Conservation (phyloP, 1,139 yeast species). For the Pichia norvegensis region DNA sequence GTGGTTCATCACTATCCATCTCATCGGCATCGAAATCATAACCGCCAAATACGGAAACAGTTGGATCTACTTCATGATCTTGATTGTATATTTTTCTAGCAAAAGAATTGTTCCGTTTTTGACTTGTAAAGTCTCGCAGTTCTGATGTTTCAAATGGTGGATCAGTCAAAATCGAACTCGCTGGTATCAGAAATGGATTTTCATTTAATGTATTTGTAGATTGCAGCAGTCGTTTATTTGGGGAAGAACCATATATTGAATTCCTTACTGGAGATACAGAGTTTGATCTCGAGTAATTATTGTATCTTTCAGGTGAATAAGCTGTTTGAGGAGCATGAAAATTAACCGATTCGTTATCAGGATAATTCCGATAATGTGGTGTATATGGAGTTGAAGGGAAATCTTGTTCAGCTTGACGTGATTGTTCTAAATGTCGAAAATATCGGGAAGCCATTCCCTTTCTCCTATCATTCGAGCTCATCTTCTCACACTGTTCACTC, state of each 20-base stretch:
- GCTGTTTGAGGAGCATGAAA: slow-evolving; percentile 5
- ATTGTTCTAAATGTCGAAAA: not conserved
- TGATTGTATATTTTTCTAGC: not conserved
- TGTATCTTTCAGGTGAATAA: slow-evolving; percentile 13
- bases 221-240: not conserved
- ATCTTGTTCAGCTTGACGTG: not conserved
- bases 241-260: not conserved
- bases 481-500: not conserved
- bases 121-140: not conserved
- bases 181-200: slow-evolving; percentile 4
- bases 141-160: not conserved
- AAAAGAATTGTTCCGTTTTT: too few species aligned
- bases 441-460: not conserved
- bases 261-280: slow-evolving; percentile 13
- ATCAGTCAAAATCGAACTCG: not conserved
- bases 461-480: not conserved
- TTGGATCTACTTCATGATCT: not conserved
- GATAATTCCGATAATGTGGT: not conserved
- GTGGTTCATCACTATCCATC: slow-evolving; percentile 4
- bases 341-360: not conserved
- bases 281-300: slow-evolving; percentile 9
- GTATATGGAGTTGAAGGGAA: not conserved
- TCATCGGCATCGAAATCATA: slow-evolving; percentile 23
- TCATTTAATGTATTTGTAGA: not conserved
- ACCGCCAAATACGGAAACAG: slow-evolving; percentile 14